Evolutionary conservation across 345 rosid genomes (phyloP).

Genomic region (Raphanus raphanistrum): DNA sequence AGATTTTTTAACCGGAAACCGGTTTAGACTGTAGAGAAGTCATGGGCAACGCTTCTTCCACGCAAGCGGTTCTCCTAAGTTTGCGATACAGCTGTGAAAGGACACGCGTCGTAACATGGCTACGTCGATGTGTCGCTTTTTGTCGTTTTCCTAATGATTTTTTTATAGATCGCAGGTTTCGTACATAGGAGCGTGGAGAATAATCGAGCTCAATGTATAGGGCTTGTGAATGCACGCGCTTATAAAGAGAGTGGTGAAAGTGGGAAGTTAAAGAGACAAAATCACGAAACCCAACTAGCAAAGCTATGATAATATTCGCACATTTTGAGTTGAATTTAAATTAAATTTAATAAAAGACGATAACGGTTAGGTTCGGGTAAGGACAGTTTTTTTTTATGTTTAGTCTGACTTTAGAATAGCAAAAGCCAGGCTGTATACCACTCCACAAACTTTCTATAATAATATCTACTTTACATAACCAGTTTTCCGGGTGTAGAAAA

Average conservation of each 20-base stretch:
- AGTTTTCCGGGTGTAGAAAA: slow-evolving; percentile 5
- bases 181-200: slow-evolving; percentile 18
- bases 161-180: neutral
- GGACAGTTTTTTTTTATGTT: slow-evolving; percentile 34
- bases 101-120: slow-evolving; percentile 64
- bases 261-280: slow-evolving; percentile 33
- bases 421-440: slow-evolving; percentile 37
- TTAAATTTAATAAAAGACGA: slow-evolving; percentile 14
- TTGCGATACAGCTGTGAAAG: slow-evolving; percentile 79
- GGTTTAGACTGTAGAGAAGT: slow-evolving; percentile 48
- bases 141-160: slow-evolving; percentile 35
- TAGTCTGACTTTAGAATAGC: slow-evolving; percentile 37
- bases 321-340: neutral
- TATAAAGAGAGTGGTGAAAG: neutral
- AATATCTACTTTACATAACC: slow-evolving; percentile 28
- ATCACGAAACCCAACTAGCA: slow-evolving; percentile 41
- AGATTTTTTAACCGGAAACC: slow-evolving; percentile 11
- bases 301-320: slow-evolving; percentile 36
- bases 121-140: slow-evolving; percentile 31
- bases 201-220: neutral
- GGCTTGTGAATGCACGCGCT: neutral
- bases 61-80: slow-evolving; percentile 49
- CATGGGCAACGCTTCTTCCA: slow-evolving; percentile 56
- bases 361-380: slow-evolving; percentile 42
- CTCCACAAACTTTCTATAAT: slow-evolving; percentile 29